phyloP scores from a whole-genome alignment of 371 early-diverging fungal genomes.

The Gilbertella persicaria region DNA sequence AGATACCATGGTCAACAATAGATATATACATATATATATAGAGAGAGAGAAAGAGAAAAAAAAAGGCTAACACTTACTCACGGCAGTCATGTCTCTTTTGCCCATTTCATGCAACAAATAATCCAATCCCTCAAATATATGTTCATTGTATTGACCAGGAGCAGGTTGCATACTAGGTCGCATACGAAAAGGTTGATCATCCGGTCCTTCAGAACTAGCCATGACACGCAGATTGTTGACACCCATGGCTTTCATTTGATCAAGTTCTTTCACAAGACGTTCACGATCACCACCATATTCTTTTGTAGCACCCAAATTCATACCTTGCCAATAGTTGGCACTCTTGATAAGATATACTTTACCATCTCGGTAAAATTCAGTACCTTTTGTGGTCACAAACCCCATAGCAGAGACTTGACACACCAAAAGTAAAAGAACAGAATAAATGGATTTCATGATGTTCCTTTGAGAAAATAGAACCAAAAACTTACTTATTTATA shows the following conservation, averaged over 20 bases:
- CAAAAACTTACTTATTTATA: no score
- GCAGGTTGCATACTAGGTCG: constrained; percentile 58
- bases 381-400: constrained; percentile 29
- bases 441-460: no score
- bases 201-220: constrained; percentile 67
- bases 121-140: constrained; percentile 37
- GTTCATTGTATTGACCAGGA: constrained; percentile 53
- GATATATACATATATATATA: not conserved
- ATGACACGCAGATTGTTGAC: constrained; percentile 68
- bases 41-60: not conserved
- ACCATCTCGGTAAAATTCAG: constrained; percentile 28
- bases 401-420: no score
- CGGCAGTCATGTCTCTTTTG: constrained; percentile 54
- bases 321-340: constrained; percentile 78
- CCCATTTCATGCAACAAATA: constrained; percentile 50
- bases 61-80: constrained; percentile 27
- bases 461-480: no score
- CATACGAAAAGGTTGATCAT: constrained; percentile 62
- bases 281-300: constrained; percentile 48
- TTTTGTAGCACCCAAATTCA: constrained; percentile 57
- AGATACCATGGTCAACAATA: not conserved
- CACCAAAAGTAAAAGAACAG: no score
- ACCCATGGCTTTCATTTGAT: constrained; percentile 44
- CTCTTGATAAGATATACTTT: constrained; percentile 44
- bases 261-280: constrained; percentile 55